Percentiles rank a stretch among this genome's conserved stretches.
Evolutionary conservation across 208 protist genomes (phyloP).

Genomic region (Sergeia podlipaevii): DNA sequence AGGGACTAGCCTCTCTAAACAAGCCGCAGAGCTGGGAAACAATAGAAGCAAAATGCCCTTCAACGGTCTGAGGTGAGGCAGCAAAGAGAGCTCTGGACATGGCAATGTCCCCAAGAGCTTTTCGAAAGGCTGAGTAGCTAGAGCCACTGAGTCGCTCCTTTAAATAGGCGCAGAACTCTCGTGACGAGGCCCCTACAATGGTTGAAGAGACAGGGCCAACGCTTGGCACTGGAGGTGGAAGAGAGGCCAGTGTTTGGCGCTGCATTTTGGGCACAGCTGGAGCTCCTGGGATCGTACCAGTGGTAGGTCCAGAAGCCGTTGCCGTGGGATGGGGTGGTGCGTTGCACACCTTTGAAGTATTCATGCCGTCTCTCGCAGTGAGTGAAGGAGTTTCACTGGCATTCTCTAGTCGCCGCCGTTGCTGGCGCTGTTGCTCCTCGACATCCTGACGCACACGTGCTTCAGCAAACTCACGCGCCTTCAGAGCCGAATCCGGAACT

Average conservation of each 20-base stretch:
- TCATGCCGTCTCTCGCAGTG: not conserved
- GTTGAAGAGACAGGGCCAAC: not conserved
- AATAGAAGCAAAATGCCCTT: conserved; percentile 10
- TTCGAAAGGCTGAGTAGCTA: conserved; percentile 60
- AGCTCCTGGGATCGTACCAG: no score
- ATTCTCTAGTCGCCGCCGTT: conserved; percentile 30
- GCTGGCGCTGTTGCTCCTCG: conserved; percentile 7
- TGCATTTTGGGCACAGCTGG: not conserved
- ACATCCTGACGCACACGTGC: conserved; percentile 14
- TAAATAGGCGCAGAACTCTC: conserved; percentile 83
- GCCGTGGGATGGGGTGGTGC: not conserved
- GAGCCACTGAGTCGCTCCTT: conserved; percentile 42
- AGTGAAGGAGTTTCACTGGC: conserved; percentile 7
- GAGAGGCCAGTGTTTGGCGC: not conserved
- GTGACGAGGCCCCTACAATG: conserved; percentile 42
- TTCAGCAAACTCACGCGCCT: conserved; percentile 32
- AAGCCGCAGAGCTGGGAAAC: conserved; percentile 22
- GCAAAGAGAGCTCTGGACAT: conserved; percentile 6
- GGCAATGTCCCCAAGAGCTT: conserved; percentile 49
- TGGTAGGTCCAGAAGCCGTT: no score
- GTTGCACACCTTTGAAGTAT: not conserved
- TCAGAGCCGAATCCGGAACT: conserved; percentile 17
- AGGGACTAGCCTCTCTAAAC: conserved; percentile 41
- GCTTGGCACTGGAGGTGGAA: not conserved
- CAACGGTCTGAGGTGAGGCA: conserved; percentile 7